Evolutionary conservation across 805 yeast species (phyloP), one percentile per base, ranked within the genome.

Genomic region (Starmera pachycereana): DNA sequence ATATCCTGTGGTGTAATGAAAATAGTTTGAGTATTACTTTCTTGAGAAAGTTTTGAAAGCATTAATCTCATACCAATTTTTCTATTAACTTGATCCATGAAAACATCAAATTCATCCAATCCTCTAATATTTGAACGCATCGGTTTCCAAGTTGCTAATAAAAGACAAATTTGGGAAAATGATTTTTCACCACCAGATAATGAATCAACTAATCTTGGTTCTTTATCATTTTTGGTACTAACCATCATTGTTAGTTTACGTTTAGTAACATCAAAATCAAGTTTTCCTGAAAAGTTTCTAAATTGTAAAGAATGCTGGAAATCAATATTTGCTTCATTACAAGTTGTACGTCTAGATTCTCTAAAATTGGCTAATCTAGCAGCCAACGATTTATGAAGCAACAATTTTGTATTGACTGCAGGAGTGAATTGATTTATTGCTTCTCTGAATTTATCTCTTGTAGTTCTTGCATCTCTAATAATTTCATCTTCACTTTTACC

Each of bases 121-220:
- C 97, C 97, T 44, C 94, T 74, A 14, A 92, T 73, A 41, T 84
- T 75, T 0, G 95, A 81, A 44, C 81, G 77, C 96, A 92, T 89
- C 25, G 86, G 81, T 47, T 78, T 77, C 99, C 99, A 92, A 27
- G 95, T 82, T 0, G 97, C 81, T 44, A 90, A 66, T 36, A 92
- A 61, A 42, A 92, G 69, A 0, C 97, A 84, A 46, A 90, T 79
- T 57, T 94, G 98, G 0, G 96, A 78, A 58, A 82, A 90, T 1
- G 97, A 87, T 56, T 89, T 89, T 57, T 92, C 98, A 36, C 99
- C 99, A 31, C 99, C 99, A 1, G 96, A 87, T 22, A 90, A 69
- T 0, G 96, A 81, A 47, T 79, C 84, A 4, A 86, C 86, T 32
- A 80, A 76, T 48, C 96, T 68, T 29, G 74, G 66, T 25, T 70